phyloP scores from a whole-genome alignment of 352 stramenopile species.

The Globisporangium nodosum region DNA sequence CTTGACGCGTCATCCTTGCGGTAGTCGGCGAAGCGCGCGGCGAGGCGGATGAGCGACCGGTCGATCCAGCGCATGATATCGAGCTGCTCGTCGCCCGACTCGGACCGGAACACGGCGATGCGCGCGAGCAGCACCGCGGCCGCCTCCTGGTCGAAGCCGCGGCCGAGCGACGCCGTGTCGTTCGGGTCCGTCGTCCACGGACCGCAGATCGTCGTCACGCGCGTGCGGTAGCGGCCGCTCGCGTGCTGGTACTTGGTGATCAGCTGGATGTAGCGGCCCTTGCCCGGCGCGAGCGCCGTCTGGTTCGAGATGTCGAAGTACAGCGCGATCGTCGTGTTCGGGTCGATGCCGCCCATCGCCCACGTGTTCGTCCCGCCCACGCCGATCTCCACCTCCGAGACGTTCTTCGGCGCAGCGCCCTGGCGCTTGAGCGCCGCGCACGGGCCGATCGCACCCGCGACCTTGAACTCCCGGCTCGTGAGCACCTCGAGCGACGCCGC shows the following conservation, averaged over 20 bases:
- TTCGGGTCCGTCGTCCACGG: slow-evolving; percentile 92
- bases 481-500: slow-evolving; percentile 95
- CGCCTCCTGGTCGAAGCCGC: slow-evolving; percentile 98
- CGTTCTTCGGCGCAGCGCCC: slow-evolving; percentile 83
- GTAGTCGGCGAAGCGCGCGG: slow-evolving; percentile 98
- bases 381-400: slow-evolving; percentile 97
- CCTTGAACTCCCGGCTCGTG: slow-evolving; percentile 98
- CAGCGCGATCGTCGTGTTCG: slow-evolving; percentile 96
- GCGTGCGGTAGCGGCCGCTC: slow-evolving; percentile 92
- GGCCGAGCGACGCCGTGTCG: slow-evolving; percentile 90
- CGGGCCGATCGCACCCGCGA: slow-evolving; percentile 96
- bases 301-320: slow-evolving; percentile 98
- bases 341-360: slow-evolving; percentile 97
- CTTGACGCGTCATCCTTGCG: slow-evolving; percentile 95
- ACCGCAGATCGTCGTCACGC: slow-evolving; percentile 97
- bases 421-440: slow-evolving; percentile 96
- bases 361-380: slow-evolving; percentile 89
- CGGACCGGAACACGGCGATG: slow-evolving; percentile 82
- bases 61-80: slow-evolving; percentile 92
- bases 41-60: slow-evolving; percentile 97
- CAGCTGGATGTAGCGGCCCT: slow-evolving; percentile 97
- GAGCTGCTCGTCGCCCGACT: slow-evolving; percentile 81
- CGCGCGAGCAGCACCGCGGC: slow-evolving; percentile 95
- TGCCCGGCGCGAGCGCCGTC: slow-evolving; percentile 55
- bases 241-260: slow-evolving; percentile 99